Evolutionary conservation across 345 rosid species (phyloP).

Genomic region (Populus deltoides): DNA sequence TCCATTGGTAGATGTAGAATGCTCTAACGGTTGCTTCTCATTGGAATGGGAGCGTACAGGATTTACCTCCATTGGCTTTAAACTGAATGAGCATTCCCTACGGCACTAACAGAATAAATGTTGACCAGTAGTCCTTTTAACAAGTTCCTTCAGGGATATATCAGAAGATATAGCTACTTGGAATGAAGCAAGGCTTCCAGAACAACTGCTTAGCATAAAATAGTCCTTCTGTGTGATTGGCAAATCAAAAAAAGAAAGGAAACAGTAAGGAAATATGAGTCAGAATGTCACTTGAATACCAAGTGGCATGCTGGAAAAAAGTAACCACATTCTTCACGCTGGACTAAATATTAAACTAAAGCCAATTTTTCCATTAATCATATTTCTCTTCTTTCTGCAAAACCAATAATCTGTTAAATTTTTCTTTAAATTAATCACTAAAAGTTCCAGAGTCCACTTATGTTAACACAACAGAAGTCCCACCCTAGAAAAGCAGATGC

Average conservation of each 20-base stretch:
- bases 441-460: background rate
- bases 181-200: constrained; percentile 13
- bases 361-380: background rate
- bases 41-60: constrained; percentile 33
- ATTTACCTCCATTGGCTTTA: constrained; percentile 29
- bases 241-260: background rate
- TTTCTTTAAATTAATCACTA: background rate
- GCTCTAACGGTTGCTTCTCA: constrained; percentile 34
- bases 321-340: background rate
- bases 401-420: background rate
- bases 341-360: background rate
- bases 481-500: background rate
- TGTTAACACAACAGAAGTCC: background rate
- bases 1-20: constrained; percentile 29
- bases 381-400: background rate
- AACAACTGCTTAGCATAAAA: constrained; percentile 20
- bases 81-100: constrained; percentile 40
- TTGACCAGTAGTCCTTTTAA: constrained; percentile 9
- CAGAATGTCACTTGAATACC: background rate
- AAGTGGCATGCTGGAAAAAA: background rate
- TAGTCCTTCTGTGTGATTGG: constrained; percentile 10
- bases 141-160: constrained; percentile 15
- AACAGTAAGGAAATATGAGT: background rate
- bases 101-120: constrained; percentile 4
- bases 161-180: constrained; percentile 13